Evolutionary conservation across 1,284 basidiomycete genomes (phyloP).

Genomic region (Tylopilus sp.): DNA sequence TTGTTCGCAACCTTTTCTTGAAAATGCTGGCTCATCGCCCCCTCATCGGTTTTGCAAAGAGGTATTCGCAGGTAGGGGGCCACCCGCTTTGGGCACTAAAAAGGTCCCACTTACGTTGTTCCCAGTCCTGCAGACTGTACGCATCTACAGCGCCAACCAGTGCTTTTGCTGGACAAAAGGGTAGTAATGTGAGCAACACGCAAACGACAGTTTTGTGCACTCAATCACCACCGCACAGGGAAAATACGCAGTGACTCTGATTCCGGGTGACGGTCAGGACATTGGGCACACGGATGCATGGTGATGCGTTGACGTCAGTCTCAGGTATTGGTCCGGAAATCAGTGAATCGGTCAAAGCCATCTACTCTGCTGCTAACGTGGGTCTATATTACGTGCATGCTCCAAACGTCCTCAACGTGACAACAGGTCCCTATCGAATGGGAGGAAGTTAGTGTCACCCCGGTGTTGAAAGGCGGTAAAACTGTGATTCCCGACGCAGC

Average conservation of each 20-base stretch:
- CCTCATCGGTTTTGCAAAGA: conserved; percentile 51
- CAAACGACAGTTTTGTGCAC: not conserved
- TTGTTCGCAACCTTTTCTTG: conserved; percentile 6
- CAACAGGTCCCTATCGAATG: conserved; percentile 90
- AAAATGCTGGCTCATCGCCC: conserved; percentile 58
- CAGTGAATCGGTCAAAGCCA: conserved; percentile 91
- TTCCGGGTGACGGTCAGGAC: conserved; percentile 83
- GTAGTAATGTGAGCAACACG: conserved; percentile 62
- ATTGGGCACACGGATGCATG: conserved; percentile 26
- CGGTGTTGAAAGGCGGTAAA: conserved; percentile 92
- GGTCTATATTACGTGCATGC: conserved; percentile 17
- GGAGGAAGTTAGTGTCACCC: conserved; percentile 98
- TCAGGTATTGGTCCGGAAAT: conserved; percentile 98
- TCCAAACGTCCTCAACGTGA: conserved; percentile 5
- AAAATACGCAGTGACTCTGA: conserved; percentile 92
- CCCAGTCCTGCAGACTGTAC: conserved; percentile 57
- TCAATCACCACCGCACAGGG: conserved; percentile 52
- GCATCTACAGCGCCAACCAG: conserved; percentile 78
- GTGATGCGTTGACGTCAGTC: conserved; percentile 17
- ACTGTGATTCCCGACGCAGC: conserved; percentile 94
- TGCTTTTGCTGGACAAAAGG: conserved; percentile 86
- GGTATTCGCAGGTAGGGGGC: conserved; percentile 42
- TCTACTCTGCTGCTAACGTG: conserved; percentile 87
- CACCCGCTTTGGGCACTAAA: conserved; percentile 5
- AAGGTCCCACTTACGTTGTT: conserved; percentile 14